These are phyloP conservation scores for Solanum etuberosum DNA, from an alignment of 257 asterid genomes.

Conservation along the genomic window DNA sequence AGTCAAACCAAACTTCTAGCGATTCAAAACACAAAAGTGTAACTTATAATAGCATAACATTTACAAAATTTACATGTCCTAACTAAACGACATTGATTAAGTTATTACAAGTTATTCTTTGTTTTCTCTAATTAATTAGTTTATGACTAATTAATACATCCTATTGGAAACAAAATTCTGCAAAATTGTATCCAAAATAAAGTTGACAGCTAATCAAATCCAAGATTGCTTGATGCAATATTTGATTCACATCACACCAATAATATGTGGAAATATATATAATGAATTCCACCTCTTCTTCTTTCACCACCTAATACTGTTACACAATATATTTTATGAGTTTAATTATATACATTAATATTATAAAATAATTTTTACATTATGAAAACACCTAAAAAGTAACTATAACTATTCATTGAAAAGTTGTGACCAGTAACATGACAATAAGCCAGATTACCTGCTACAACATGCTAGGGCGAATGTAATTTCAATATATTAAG, in stretches of 20 bases:
- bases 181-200: slow-evolving; percentile 17
- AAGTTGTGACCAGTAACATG: not conserved
- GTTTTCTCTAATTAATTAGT: not conserved
- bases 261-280: slow-evolving; percentile 54
- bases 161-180: not conserved
- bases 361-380: not conserved
- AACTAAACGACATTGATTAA: not conserved
- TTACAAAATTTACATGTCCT: not conserved
- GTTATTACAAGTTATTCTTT: not conserved
- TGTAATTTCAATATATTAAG: no score
- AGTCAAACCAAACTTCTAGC: not conserved
- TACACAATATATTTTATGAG: not conserved
- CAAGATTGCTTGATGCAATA: slow-evolving; percentile 50
- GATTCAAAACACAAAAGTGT: not conserved
- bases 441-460: not conserved
- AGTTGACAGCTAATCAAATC: slow-evolving; percentile 23
- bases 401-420: not conserved
- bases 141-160: not conserved
- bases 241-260: slow-evolving; percentile 55
- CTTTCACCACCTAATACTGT: slow-evolving; percentile 28
- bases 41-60: not conserved
- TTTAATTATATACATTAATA: not conserved
- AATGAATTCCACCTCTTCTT: slow-evolving; percentile 53
- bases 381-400: not conserved
- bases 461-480: not conserved